Percentiles rank a stretch among this genome's conserved stretches.
Evolutionary conservation across 2,329 filamentous ascomycete species (phyloP).

Genomic region (Ceratocystis cubensis): DNA sequence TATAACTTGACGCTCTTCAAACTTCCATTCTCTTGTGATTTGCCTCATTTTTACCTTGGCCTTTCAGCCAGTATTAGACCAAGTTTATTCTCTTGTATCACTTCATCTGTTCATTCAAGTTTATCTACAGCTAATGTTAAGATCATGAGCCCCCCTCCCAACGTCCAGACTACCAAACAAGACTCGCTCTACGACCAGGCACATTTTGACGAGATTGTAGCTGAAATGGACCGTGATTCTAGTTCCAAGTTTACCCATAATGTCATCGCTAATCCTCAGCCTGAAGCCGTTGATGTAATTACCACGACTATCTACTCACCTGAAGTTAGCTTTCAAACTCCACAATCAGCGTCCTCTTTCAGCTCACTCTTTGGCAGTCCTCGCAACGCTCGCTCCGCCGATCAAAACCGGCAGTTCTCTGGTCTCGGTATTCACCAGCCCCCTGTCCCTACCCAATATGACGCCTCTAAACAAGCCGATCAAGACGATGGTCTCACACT

Average conservation of each 20-base stretch:
- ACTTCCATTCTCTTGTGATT: background rate
- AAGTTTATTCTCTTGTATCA: background rate
- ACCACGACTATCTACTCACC: background rate
- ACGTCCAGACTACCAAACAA: background rate
- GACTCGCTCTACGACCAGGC: background rate
- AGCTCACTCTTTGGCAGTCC: background rate
- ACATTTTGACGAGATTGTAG: background rate
- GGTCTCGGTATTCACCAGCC: background rate
- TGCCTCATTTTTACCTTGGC: too few relatives aligned
- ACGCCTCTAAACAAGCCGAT: background rate
- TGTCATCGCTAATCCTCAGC: background rate
- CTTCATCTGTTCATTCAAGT: background rate
- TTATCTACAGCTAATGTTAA: background rate
- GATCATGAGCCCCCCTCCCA: background rate
- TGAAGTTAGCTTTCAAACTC: slow-evolving; percentile 11
- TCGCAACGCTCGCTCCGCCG: background rate
- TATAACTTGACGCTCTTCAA: background rate
- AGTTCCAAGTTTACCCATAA: background rate
- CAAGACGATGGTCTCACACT: background rate
- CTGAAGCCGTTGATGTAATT: background rate
- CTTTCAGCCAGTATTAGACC: background rate
- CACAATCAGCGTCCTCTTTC: slow-evolving; percentile 1
- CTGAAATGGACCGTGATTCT: background rate
- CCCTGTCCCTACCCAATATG: too few relatives aligned
- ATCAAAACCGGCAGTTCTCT: background rate